Conservation (phyloP, 371 early-diverging fungal genomes). For the Mycotypha africana region DNA sequence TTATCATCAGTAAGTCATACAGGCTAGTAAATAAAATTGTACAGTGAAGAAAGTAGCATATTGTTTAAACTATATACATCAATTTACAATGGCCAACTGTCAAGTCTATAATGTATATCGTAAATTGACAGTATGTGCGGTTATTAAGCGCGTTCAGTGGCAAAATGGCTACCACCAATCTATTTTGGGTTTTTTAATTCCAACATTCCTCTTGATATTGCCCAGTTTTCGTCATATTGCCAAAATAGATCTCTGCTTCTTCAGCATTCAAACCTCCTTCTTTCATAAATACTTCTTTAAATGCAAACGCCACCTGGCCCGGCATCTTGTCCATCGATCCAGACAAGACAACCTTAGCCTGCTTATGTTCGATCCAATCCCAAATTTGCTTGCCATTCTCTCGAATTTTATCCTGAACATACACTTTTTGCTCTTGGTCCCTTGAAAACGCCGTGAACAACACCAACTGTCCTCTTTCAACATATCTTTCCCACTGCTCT, state of each 20-base stretch:
- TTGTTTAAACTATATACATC: no score
- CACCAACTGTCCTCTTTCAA: constrained; percentile 35
- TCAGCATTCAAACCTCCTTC: constrained; percentile 51
- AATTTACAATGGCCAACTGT: no score
- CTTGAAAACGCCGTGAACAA: constrained; percentile 78
- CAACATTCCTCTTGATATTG: constrained; percentile 90
- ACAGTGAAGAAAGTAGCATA: no score
- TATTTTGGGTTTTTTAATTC: no score
- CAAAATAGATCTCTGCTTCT: constrained; percentile 60
- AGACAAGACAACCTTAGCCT: constrained; percentile 64
- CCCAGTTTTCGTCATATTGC: constrained; percentile 54
- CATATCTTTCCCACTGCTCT: constrained; percentile 58
- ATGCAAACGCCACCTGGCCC: constrained; percentile 67
- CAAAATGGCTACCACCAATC: no score
- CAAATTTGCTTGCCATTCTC: constrained; percentile 58
- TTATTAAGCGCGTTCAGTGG: no score
- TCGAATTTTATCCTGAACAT: constrained; percentile 82
- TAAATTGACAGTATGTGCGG: no score
- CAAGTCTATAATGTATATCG: no score
- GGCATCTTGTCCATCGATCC: constrained; percentile 87
- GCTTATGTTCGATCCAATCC: constrained; percentile 53
- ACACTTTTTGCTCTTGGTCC: constrained; percentile 38
- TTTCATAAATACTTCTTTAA: constrained; percentile 55
- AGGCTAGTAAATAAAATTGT: no score
- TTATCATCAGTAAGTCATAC: no score